A percentile compares a stretch with the other conserved stretches of the same genome.
phyloP scores from a whole-genome alignment of 169 alveolate genomes.

The Sarcocystis neurona region DNA sequence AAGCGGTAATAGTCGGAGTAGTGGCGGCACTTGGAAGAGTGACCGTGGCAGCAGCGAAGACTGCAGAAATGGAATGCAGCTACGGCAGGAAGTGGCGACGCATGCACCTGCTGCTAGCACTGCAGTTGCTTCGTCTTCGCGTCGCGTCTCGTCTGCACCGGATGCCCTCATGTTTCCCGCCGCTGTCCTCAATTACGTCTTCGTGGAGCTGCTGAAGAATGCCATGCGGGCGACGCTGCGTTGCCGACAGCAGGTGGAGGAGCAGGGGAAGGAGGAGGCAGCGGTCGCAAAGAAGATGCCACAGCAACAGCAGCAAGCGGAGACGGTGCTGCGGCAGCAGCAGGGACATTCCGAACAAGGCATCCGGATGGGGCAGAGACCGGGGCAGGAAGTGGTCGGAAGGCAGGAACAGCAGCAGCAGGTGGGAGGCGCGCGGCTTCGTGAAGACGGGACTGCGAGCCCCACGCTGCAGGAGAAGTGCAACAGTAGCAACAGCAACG shows the following conservation, averaged over 20 bases:
- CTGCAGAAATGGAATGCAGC: neutral
- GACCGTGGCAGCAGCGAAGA: neutral
- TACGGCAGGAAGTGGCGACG: neutral
- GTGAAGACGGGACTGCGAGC: too few relatives aligned
- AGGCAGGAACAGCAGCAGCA: too few relatives aligned
- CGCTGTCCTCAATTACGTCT: neutral
- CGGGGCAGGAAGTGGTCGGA: too few relatives aligned
- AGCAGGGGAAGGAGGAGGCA: neutral
- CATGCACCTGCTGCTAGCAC: neutral
- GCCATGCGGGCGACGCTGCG: constrained; percentile 13
- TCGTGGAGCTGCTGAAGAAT: constrained; percentile 32
- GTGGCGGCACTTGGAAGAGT: neutral
- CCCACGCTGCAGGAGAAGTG: too few relatives aligned
- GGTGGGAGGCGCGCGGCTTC: too few relatives aligned
- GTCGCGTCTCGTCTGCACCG: too few relatives aligned
- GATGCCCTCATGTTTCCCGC: neutral
- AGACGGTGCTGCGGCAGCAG: neutral
- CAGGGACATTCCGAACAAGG: neutral
- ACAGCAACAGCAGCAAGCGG: neutral
- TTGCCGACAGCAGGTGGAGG: too few relatives aligned
- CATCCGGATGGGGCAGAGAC: too few relatives aligned
- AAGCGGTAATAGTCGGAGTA: neutral
- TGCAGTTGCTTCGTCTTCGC: neutral
- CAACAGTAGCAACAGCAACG: too few relatives aligned
- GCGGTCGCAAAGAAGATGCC: neutral